A percentile compares a stretch with the other conserved stretches of the same genome.
phyloP scores from a whole-genome alignment of 306 rosid species.

The Vigna unguiculata region DNA sequence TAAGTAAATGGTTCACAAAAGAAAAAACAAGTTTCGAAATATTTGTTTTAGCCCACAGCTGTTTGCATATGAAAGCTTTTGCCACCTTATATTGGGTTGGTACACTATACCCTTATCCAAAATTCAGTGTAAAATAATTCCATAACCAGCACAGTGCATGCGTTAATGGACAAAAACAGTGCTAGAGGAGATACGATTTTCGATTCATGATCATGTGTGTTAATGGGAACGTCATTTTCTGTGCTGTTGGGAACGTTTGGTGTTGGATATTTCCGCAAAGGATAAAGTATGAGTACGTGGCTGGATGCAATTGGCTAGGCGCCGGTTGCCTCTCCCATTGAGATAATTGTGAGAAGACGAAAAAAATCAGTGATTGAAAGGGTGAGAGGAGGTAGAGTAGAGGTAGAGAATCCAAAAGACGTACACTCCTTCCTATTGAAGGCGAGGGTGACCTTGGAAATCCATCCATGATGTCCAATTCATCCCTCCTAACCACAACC shows the following conservation, averaged over 20 bases:
- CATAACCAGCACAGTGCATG: neutral
- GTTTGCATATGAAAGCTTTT: neutral
- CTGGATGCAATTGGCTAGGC: conserved; percentile 55
- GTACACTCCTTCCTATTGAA: neutral
- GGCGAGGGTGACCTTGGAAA: conserved; percentile 29
- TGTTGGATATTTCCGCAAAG: conserved; percentile 38
- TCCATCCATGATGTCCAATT: conserved; percentile 73
- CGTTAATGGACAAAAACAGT: neutral
- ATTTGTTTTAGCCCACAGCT: neutral
- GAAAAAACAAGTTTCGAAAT: neutral
- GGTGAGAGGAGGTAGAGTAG: neutral
- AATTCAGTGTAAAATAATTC: neutral
- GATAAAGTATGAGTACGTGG: conserved; percentile 75
- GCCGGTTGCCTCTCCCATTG: conserved; percentile 49
- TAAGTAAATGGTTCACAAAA: neutral
- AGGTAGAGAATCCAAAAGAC: conserved; percentile 3
- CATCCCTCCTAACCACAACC: conserved; percentile 62
- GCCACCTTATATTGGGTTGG: neutral
- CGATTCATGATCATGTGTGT: neutral
- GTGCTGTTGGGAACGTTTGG: conserved; percentile 49
- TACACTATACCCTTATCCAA: neutral
- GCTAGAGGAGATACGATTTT: neutral
- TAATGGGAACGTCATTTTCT: conserved; percentile 37
- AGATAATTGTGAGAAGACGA: conserved; percentile 51
- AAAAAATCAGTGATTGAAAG: conserved; percentile 28